These are phyloP conservation scores for Taiozyma sp. DNA, from an alignment of 1,139 yeast genomes.

Conservation along the genomic window DNA sequence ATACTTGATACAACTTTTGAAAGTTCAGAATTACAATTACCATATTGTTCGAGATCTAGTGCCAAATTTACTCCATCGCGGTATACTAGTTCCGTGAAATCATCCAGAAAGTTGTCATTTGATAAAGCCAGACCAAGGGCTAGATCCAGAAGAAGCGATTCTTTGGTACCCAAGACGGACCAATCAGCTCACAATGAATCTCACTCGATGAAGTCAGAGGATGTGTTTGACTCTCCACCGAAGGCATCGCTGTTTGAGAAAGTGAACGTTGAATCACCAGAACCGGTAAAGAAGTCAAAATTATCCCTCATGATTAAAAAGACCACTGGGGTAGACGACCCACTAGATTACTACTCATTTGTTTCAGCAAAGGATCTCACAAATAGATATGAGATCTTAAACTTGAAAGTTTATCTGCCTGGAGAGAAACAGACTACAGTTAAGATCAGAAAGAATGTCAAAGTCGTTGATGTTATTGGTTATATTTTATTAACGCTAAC, in stretches of 20 bases:
- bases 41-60: conserved; percentile 1
- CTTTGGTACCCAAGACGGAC: conserved; percentile 7
- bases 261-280: background rate
- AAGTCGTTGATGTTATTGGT: conserved; percentile 63
- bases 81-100: background rate
- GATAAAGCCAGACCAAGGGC: conserved; percentile 16
- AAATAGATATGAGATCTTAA: conserved; percentile 25
- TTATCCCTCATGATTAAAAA: conserved; percentile 28
- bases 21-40: conserved; percentile 8
- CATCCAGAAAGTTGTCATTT: conserved; percentile 20
- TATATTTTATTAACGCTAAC: conserved; percentile 40
- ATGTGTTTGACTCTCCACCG: background rate
- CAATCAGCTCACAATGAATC: background rate
- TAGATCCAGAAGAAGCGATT: conserved; percentile 15
- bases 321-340: conserved; percentile 36
- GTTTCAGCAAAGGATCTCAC: conserved; percentile 37
- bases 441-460: conserved; percentile 40
- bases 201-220: background rate
- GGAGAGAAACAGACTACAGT: conserved; percentile 28
- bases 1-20: conserved; percentile 19
- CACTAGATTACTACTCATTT: conserved; percentile 50
- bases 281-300: conserved; percentile 10
- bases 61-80: background rate
- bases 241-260: background rate
- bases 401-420: conserved; percentile 33